Evolutionary conservation across 75 land plant genomes (phyloP), one percentile per base, ranked within the genome.

Genomic region (Cupressus sempervirens): DNA sequence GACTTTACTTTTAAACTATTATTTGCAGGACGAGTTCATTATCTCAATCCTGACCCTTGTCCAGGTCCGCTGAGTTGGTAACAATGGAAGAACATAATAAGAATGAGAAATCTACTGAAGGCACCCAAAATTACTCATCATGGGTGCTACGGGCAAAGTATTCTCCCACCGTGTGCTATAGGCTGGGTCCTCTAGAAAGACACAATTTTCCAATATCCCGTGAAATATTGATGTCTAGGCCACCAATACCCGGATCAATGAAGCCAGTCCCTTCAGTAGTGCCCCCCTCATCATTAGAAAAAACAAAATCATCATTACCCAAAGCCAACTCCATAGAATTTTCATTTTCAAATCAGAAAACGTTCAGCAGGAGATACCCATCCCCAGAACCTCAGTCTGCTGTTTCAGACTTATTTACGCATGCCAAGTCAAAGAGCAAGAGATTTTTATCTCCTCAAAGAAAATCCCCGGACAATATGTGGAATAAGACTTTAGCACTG

Each of bases 81-180:
- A 79, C 2, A 79, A 79, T 79, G 81, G 50, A 30, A 79, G 81
- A 79, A 76, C 40, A 40, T 43, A 45, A 79, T 45, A 48, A 79
- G 48, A 14, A 43, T 10, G n/a, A 45, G 1, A 26, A 9, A 79
- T 79, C 81, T 79, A 9, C 81, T 79, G 52, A 13, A 79, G 45
- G 26, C 20, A 79, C 43, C 23, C 48, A 79, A 45, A 26, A 41
- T 16, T 62, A 62, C 67, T 79, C 81, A 23, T 90, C 91, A 53
- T 90, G 91, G 91, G 62, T 90, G 7, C 82, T 88, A 46, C 88
- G 91, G 72, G 70, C 88, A 23, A 90, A 88, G 75, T 90, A 86
- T 80, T 88, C 91, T 76, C 86, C 86, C 41, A 88, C 91, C 3
- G 86, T 88, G 70, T 90, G 73, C 80, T 84, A 86, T 58, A 41